A percentile compares a stretch with the other conserved stretches of the same genome.
Evolutionary conservation across 371 early-diverging fungal genomes (phyloP).

Genomic region (Blakeslea trispora): DNA sequence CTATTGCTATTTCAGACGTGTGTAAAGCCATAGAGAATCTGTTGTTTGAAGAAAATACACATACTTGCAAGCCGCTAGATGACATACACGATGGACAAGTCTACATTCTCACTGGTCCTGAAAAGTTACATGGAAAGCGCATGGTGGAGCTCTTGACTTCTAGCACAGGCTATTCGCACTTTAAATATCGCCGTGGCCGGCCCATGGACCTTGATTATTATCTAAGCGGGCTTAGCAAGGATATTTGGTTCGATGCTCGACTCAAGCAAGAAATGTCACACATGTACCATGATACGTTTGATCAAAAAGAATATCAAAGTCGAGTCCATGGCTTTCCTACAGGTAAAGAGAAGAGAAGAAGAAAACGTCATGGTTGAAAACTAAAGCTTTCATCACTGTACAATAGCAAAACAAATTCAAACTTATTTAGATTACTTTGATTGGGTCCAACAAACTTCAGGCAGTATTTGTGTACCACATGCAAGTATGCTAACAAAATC

Average conservation of each 20-base stretch:
- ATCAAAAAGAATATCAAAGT: constrained; percentile 12
- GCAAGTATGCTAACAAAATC: constrained; percentile 27
- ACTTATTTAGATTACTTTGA: constrained; percentile 37
- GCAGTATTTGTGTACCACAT: constrained; percentile 32
- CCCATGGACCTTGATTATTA: constrained; percentile 34
- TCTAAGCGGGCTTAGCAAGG: constrained; percentile 24
- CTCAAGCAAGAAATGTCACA: constrained; percentile 33
- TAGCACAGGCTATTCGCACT: constrained; percentile 24
- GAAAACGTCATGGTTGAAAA: not conserved
- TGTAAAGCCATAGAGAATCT: constrained; percentile 27
- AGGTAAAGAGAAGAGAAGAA: constrained; percentile 11
- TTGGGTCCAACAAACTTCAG: constrained; percentile 28
- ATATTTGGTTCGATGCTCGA: constrained; percentile 37
- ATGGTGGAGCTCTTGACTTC: constrained; percentile 16
- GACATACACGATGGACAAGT: constrained; percentile 29
- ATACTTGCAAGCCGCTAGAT: constrained; percentile 6
- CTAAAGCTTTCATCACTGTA: not conserved
- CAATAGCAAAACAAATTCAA: constrained; percentile 33
- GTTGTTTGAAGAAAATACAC: constrained; percentile 9
- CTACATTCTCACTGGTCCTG: constrained; percentile 33
- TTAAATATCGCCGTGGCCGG: constrained; percentile 23
- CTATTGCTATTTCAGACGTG: constrained; percentile 31
- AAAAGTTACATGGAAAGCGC: constrained; percentile 23
- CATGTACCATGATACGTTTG: constrained; percentile 28
- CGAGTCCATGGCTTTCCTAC: constrained; percentile 26